Evolutionary conservation across 306 rosid species (phyloP), one percentile per base, ranked within the genome.

Genomic region (Mimosa bimucronata): DNA sequence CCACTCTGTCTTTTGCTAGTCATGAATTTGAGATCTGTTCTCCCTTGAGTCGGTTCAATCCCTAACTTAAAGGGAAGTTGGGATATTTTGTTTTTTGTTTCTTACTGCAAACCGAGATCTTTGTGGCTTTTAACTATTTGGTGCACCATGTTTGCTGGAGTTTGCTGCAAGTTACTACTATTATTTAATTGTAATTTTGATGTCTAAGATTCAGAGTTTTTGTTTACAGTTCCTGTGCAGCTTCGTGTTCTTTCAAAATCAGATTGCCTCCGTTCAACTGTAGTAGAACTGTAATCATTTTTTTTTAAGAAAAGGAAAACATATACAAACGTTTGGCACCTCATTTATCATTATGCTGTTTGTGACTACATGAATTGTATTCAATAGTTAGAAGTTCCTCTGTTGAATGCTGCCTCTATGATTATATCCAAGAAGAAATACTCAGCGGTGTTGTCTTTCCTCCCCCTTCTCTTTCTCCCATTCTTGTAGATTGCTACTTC

Each of bases 401-500:
- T 25, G 60, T n/a, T 58, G 52, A 55, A 76, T 66, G 53, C 7
- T 25, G 58, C 8, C 34, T 61, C 9, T 21, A 23, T 50, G 62
- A 40, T 66, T 46, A 74, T 74, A 55, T 44, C 71, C 57, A 94
- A 25, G 66, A 25, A 60, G 31, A 60, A 67, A 71, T 44, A 61
- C 58, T 37, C 52, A 37, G 58, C 2, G 71, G 19, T 67, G 10
- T 48, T 74, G 75, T 74, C 21, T 75, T 19, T 16, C 68, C 12
- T 52, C 52, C 25, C 65, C 30, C 81, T 46, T 42, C 14, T 6
- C 26, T 70, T 74, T n/a, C n/a, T n/a, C n/a, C n/a, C n/a, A n/a
- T n/a, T n/a, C n/a, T 80, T 77, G 88, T 82, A 95, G 98, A 92
- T 83, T 95, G 98, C 84, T 95, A 50, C 88, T 95, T 95, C 90